Evolutionary conservation across 352 stramenopile genomes (phyloP), one percentile per base, ranked within the genome.

Genomic region (Phytophthora melonis): DNA sequence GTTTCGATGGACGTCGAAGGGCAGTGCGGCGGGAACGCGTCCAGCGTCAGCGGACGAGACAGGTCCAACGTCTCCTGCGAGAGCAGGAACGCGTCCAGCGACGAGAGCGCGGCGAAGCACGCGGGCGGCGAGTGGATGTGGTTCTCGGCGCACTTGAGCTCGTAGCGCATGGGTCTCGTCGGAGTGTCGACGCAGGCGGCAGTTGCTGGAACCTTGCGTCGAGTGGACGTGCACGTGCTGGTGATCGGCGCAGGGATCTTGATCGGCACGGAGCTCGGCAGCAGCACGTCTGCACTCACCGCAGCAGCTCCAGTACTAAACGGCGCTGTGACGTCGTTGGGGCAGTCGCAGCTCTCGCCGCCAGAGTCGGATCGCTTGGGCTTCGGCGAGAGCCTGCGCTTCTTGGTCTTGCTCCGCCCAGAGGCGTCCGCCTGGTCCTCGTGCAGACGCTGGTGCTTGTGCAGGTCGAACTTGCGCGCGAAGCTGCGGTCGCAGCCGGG

Each of bases 371-470:
- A 50, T 23, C 52, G 67, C 45, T 43, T 74, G 7, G 63, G 5
- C 11, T 41, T 21, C 0, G 55, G 23, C 11, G 73, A 70, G 13
- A 81, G 62, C 23, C 76, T 81, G 52, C 74, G 77, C 49, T 82
- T 84, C 63, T 86, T 83, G 50, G 66, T 72, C 56, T 67, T 78
- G 21, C 18, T 5, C 50, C 68, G 80, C 18, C 62, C 55, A 16
- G 50, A 65, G 8, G 23, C 60, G 18, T 70, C 50, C 2, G 55
- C n/a, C 39, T 75, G 59, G 39, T 79, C 63, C 25, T 87, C 75
- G 47, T 92, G 84, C 58, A 88, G 77, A 23, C 74, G 73, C 73
- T 87, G 79, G 71, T 94, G 88, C 74, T 94, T 94, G 59, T 90
- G 82, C 10, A 93, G 75, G 56, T 94, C 88, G 39, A 91, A 91